Base-by-base conservation (phyloP, 2,329 filamentous ascomycete genomes). In the Trichoderma endophyticum region DNA sequence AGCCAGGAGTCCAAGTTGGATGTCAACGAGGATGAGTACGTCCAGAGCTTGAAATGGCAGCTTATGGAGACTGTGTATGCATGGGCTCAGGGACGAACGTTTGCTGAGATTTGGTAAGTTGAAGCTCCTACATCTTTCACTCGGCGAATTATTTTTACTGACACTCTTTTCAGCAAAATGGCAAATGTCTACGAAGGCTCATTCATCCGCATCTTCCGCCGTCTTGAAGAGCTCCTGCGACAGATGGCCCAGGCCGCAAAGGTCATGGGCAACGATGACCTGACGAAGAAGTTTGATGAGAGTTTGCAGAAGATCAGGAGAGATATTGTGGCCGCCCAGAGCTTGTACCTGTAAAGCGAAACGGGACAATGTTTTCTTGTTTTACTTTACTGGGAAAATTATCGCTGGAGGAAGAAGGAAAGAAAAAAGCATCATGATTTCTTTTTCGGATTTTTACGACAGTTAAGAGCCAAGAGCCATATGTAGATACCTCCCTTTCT, bases 121-220 rank as follows among this genome's bases (percentile, higher is more conserved):
- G 1, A 14, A 26, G 14, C 6, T 36, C 68, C 36, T 15, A n/a
- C 12, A 65, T 30, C 21, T n/a, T 26, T 48, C 9, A 34, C 34
- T 4, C 6, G 9, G 14, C 15, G 39, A 21, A 43, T 4, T 1
- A 12, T 65, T 36, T 43, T 78, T 80, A 64, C 80, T 75, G 78
- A 57, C 63, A 56, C 62, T 30, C 28, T 43, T 28, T 56, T 8
- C 74, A 97, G 95, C 84, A 97, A 97, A 93, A 98, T 99, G 95
- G 98, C 96, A 32, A 95, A 98, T 77, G 93, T 95, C 32, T 99
- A 98, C 82, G 96, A 99, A 84, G 96, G 96, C 73, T 98, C 94
- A 72, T 85, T 99, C 73, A 98, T 99, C 77, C 94, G 96, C 63
- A 90, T 98, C 51, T 99, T 99, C 89, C 92, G 96, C 70, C 93